phyloP scores from a whole-genome alignment of 2,329 filamentous ascomycete species.

The Gnomoniopsis smithogilvyi region DNA sequence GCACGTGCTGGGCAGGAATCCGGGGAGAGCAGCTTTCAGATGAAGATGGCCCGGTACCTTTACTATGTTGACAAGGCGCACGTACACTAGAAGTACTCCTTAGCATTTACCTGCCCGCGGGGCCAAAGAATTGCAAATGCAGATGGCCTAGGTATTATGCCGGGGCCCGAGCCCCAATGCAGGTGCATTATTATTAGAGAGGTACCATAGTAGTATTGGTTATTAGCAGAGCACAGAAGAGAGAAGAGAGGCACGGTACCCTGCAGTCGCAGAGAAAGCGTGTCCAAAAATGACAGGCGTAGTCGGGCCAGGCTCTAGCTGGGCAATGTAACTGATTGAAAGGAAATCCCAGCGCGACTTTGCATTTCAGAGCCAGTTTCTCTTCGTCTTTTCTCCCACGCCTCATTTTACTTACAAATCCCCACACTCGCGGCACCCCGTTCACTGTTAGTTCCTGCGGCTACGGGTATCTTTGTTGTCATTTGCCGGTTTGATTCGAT shows the following conservation, averaged over 20 bases:
- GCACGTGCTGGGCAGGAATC: neutral
- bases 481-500: slow-evolving; percentile 1
- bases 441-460: neutral
- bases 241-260: neutral
- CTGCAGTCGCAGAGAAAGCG: slow-evolving; percentile 10
- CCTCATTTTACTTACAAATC: slow-evolving; percentile 3
- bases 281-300: slow-evolving; percentile 12
- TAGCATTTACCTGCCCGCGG: neutral
- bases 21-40: neutral
- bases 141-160: neutral
- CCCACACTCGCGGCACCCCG: neutral
- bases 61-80: no score
- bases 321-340: no score
- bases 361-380: neutral
- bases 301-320: neutral
- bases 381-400: slow-evolving; percentile 6
- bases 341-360: neutral
- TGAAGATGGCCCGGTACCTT: neutral
- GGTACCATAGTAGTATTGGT: no score
- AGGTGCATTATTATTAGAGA: neutral
- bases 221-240: no score
- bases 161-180: slow-evolving; percentile 8
- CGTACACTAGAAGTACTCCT: neutral
- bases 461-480: slow-evolving; percentile 1
- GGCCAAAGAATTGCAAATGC: neutral